Evolutionary conservation across 2,329 filamentous ascomycete genomes (phyloP).

Genomic region (Talaromyces funiculosus): DNA sequence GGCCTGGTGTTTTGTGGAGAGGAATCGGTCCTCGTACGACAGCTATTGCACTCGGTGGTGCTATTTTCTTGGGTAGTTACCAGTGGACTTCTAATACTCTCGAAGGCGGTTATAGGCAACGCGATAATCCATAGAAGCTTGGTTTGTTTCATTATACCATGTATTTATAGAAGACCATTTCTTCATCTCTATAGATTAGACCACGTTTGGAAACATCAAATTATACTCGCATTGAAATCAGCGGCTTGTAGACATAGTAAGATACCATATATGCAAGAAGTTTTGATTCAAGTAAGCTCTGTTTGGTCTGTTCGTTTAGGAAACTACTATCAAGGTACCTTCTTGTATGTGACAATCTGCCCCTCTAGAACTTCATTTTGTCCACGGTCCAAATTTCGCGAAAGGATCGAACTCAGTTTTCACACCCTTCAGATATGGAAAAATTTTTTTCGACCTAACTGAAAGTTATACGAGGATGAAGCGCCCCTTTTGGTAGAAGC

Average conservation of each 20-base stretch:
- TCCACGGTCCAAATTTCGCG: not conserved
- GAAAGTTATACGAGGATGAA: too few relatives aligned
- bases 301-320: not conserved
- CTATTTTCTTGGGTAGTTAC: slow-evolving; percentile 90
- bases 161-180: not conserved
- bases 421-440: not conserved
- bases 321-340: not conserved
- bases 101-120: slow-evolving; percentile 33
- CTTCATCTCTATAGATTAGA: not conserved
- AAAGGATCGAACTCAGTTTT: not conserved
- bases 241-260: not conserved
- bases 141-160: not conserved
- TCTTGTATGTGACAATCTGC: not conserved
- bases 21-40: slow-evolving; percentile 71
- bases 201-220: not conserved
- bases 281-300: not conserved
- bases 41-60: slow-evolving; percentile 93
- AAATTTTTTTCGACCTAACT: too few relatives aligned
- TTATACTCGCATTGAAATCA: not conserved
- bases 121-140: slow-evolving; percentile 1
- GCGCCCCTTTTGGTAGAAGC: too few relatives aligned
- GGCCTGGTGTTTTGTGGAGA: slow-evolving; percentile 42
- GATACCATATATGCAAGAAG: not conserved
- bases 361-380: not conserved
- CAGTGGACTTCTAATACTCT: slow-evolving; percentile 79